phyloP scores from a whole-genome alignment of 371 early-diverging fungal genomes.

The Saksenaea vasiformis region DNA sequence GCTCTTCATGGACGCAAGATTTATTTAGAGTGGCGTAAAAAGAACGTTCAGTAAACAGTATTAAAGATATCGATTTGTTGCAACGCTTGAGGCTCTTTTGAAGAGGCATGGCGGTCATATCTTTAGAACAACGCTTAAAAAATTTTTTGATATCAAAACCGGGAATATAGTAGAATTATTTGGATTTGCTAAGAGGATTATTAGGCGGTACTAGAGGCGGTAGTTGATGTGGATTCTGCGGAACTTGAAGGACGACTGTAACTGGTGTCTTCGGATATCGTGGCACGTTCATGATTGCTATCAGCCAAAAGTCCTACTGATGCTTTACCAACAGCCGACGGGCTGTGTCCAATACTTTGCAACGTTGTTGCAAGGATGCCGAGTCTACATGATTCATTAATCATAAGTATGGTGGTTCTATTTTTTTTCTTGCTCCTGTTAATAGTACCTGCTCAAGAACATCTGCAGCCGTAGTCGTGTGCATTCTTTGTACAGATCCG shows the following conservation, averaged over 20 bases:
- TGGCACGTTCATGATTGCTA: background rate
- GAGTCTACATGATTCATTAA: background rate
- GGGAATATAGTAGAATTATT: background rate
- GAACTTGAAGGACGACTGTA: background rate
- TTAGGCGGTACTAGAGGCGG: conserved; percentile 1
- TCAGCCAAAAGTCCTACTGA: background rate
- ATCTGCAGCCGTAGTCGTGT: conserved; percentile 69
- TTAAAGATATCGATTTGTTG: too few species aligned
- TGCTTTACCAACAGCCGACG: conserved; percentile 1
- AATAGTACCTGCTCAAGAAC: conserved; percentile 42
- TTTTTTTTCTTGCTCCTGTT: background rate
- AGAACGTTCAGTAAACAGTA: too few species aligned
- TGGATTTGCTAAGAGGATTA: background rate
- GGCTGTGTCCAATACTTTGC: background rate
- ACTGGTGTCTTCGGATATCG: conserved; percentile 1
- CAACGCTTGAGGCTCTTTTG: too few species aligned
- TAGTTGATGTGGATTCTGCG: conserved; percentile 2
- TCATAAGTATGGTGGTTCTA: background rate
- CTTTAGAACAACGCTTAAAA: too few species aligned
- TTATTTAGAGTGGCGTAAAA: too few species aligned
- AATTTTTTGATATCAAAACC: too few species aligned
- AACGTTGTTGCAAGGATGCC: background rate
- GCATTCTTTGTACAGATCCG: conserved; percentile 69
- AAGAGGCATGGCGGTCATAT: too few species aligned
- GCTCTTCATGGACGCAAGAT: too few species aligned